Base-by-base conservation (phyloP, 2,329 filamentous ascomycete genomes). In the Cladosporium austrohemisphaericum region DNA sequence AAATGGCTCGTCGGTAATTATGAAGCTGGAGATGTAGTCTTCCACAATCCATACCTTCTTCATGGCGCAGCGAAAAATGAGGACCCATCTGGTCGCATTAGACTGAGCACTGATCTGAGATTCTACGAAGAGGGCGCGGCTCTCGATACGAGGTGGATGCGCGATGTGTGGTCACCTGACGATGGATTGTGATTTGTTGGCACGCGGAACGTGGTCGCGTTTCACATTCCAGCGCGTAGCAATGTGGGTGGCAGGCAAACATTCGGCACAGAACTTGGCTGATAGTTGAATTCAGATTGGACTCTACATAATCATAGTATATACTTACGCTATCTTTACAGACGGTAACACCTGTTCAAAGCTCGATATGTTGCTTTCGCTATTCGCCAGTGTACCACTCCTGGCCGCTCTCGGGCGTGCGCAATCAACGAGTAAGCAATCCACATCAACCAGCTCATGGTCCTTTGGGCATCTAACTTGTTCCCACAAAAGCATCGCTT, bases 1-100 rank as follows among this genome's bases (percentile, higher is more conserved):
- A 57, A 61, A 60, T 81, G 66, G 80, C 68, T 71, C 64, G 76
- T 69, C 61, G 77, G 65, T 55, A 73, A 62, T 54, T 82, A 79
- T 55, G 69, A 83, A 58, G 68, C 81, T 52, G 68, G 79, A 18
- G 64, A 81, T 60, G 69, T 77, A 5, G 74, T 67, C 2, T 71
- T 76, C 41, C 73, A 75, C 56, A 65, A 71, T 50, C 66, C 71
- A 8, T 71, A 67, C 53, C 65, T 65, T 52, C 66, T 73, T n/a
- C 68, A 74, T 58, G 67, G 63, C 0, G 64, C 64, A 18, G 61
- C 64, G 7, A 66, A 64, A 50, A 73, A 73, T 56, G 64, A 72
- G 50, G 71, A 74, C 55, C 53, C 59, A 9, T 28, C 57, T 7
- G 63, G 66, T 9, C 58, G 65, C 32, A 73, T 73, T 37, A 51